Percentiles rank a stretch among this genome's conserved stretches.
phyloP scores from a whole-genome alignment of 371 early-diverging fungal genomes.

The Encephalitozoon romaleae region DNA sequence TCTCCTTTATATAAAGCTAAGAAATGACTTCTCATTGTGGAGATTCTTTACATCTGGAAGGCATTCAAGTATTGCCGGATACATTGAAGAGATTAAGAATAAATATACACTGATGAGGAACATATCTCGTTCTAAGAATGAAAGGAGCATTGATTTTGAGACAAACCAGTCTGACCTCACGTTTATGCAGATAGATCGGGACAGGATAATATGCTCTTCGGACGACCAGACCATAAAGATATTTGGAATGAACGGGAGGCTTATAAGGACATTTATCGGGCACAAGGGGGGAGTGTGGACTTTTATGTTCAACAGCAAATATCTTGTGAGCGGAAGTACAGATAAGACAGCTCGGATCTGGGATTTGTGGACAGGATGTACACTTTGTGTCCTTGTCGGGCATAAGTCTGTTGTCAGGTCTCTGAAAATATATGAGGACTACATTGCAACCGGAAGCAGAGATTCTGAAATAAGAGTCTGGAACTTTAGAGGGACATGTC shows the following conservation, averaged over 20 bases:
- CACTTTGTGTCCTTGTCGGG: slow-evolving; percentile 75
- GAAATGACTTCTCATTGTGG: slow-evolving; percentile 44
- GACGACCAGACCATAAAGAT: slow-evolving; percentile 54
- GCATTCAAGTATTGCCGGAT: slow-evolving; percentile 13
- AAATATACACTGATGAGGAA: slow-evolving; percentile 25
- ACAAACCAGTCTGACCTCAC: slow-evolving; percentile 51
- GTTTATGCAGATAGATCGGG: slow-evolving; percentile 3
- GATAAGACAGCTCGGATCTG: slow-evolving; percentile 88
- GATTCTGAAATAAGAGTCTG: slow-evolving; percentile 58
- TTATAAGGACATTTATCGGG: slow-evolving; percentile 67
- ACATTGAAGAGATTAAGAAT: slow-evolving; percentile 29
- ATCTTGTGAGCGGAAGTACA: slow-evolving; percentile 86
- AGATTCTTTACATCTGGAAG: slow-evolving; percentile 11
- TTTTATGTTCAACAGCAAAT: slow-evolving; percentile 72
- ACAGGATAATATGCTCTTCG: slow-evolving; percentile 43
- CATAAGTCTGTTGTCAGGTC: slow-evolving; percentile 89
- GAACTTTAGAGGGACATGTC: slow-evolving; percentile 45
- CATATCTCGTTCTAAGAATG: slow-evolving; percentile 11
- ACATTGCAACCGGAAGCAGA: slow-evolving; percentile 58
- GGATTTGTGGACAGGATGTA: slow-evolving; percentile 76
- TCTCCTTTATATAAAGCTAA: slow-evolving; percentile 16
- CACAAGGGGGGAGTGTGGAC: slow-evolving; percentile 98
- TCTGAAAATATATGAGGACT: slow-evolving; percentile 70
- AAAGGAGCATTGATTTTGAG: slow-evolving; percentile 24
- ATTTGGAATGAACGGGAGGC: slow-evolving; percentile 62